Evolutionary conservation across 352 stramenopile genomes (phyloP), one percentile per base, ranked within the genome.

Genomic region (Phytophthora multivora): DNA sequence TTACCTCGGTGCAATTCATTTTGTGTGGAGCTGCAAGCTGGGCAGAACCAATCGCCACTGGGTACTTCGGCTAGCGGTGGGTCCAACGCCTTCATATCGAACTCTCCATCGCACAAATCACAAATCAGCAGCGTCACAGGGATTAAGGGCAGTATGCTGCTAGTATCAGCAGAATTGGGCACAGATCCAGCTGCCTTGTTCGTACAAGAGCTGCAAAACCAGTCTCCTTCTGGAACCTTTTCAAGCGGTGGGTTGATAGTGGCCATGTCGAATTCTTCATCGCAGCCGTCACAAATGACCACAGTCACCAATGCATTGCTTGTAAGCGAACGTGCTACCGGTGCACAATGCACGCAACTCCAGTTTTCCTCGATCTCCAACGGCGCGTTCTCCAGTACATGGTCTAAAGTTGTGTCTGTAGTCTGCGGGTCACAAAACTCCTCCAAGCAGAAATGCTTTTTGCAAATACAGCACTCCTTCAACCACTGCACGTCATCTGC

Each of bases 231-330:
- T 0, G 80, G 79, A 8, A 84, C 65, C 31, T 73, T 52, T 2
- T 36, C 55, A 6, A 90, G 62, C 13, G 80, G 82, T 25, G 80
- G 82, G 26, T 77, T n/a, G 5, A 92, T 43, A 33, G 48, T 51
- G 19, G 68, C 56, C 66, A 88, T 76, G 15, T 91, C 81, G 41
- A 79, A 91, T 50, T 93, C 83, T 40, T 63, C 74, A 33, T 93
- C 75, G 47, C 85, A 94, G 0, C 74, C 81, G 26, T 91, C 85
- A 47, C 85, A 94, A 19, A 92, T 76, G 11, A 94, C 35, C 31
- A 91, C 61, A 21, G 59, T 63, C 39, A 64, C 50, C 13, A 66
- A 21, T 39, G 33, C 31, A 33, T 58, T 18, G 1, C 19, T 19
- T 25, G 13, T 43, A 5, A 58, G 30, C 15, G 63, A 56, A 5